Evolutionary conservation across 2,329 filamentous ascomycete species (phyloP), one percentile per base, ranked within the genome.

Genomic region (Fusarium zealandicum): DNA sequence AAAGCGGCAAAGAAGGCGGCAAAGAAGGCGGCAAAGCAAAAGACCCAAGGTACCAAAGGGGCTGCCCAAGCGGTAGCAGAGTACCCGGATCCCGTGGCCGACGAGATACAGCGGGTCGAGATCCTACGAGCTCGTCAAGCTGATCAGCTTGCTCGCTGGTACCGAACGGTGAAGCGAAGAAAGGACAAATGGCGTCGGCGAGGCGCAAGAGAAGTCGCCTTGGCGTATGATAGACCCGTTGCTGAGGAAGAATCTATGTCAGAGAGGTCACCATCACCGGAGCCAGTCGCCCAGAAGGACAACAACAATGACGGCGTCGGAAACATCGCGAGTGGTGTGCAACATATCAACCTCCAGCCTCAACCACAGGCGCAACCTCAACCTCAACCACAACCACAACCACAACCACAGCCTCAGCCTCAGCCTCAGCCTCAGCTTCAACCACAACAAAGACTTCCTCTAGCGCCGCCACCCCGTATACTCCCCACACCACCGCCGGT

Each of bases 391-490:
- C 30, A 55, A 25, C 31, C 13, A 4, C 13, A 42, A 27, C 11
- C 31, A 3, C 36, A 47, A 14, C 17, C 14, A 2, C 27, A 41
- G 17, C 25, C 27, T 3, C 30, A 55, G 22, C 32, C n/a, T 6
- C n/a, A 39, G 20, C 11, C 31, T 5, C 31, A 47, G n/a, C 17
- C 14, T 2, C 27, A 41, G 25, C 25, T 17, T 3, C 22, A 17
- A 7, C 53, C 14, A 10, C 57, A 61, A 14, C 53, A 41, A 11
- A 45, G 40, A 18, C 49, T 60, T 8, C 53, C 54, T 5, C 31
- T 38, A 4, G 14, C 25, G 16, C 50, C 45, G 11, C 43, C 22
- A 5, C 28, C 27, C n/a, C 53, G 48, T 13, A 30, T 4, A 30
- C 10, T 16, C 22, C 41, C 8, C 16, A 22, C 27, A 6, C 35